A percentile compares a stretch with the other conserved stretches of the same genome.
These are phyloP conservation scores for Solanum chilense DNA, from an alignment of 257 asterid species.

Conservation along the genomic window DNA sequence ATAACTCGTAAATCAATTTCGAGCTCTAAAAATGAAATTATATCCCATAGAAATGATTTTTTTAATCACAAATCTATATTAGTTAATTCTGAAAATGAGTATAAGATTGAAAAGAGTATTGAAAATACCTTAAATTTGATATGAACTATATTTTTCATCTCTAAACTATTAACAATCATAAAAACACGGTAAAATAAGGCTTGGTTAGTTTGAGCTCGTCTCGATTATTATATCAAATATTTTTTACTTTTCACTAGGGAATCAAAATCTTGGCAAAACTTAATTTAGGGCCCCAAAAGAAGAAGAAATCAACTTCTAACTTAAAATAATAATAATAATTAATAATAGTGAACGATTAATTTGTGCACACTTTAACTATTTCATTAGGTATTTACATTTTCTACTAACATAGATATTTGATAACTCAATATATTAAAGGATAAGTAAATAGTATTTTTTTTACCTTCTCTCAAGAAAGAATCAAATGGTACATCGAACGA, in stretches of 20 bases:
- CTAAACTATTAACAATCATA: not conserved
- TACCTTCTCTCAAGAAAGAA: not conserved
- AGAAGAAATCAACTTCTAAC: not conserved
- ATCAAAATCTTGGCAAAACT: not conserved
- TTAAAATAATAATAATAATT: not conserved
- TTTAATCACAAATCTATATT: too few relatives aligned
- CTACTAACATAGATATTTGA: accelerated
- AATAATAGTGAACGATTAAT: not conserved
- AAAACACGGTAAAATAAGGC: accelerated
- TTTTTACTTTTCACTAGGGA: not conserved
- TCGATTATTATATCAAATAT: not conserved
- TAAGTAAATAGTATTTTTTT: not conserved
- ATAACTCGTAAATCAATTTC: not conserved
- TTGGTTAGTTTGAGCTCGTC: not conserved
- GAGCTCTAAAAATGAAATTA: not conserved
- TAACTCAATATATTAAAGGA: not conserved
- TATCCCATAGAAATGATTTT: too few relatives aligned
- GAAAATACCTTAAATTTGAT: too few relatives aligned
- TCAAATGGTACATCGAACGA: not conserved
- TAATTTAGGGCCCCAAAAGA: not conserved
- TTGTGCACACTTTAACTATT: not conserved
- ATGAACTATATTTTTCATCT: too few relatives aligned
- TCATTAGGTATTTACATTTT: not conserved
- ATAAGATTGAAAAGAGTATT: too few relatives aligned
- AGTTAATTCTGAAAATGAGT: not conserved